A percentile compares a stretch with the other conserved stretches of the same genome.
These are phyloP conservation scores for Chlorella sp. DNA, from an alignment of 139 green algal genomes.

Conservation along the genomic window DNA sequence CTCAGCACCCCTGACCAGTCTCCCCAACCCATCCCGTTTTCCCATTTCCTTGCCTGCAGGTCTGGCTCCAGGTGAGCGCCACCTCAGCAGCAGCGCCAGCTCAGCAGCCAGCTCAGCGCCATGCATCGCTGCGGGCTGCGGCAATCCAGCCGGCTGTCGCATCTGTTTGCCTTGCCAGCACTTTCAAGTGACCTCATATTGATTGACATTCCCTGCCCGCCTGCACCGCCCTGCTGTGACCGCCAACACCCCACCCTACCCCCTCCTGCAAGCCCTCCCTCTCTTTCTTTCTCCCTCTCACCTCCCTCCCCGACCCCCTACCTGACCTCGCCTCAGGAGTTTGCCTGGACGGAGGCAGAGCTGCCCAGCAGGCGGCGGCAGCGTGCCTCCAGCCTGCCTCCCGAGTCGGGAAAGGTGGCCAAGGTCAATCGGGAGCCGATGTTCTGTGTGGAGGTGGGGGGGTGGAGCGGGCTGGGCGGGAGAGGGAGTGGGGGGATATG, in stretches of 20 bases:
- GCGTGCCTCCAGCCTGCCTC: conserved; percentile 34
- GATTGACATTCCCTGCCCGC: no score
- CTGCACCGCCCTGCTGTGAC: no score
- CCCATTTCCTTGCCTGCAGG: conserved; percentile 17
- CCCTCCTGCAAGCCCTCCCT: no score
- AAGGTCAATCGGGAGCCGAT: conserved; percentile 15
- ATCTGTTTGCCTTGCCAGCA: no score
- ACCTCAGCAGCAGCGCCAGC: no score
- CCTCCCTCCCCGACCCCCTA: neutral
- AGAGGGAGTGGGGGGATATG: neutral
- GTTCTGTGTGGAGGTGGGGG: conserved; percentile 42
- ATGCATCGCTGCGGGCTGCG: no score
- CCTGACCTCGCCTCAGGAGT: conserved; percentile 35
- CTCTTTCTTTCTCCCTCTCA: no score
- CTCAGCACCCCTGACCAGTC: no score
- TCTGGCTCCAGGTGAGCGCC: conserved; percentile 16
- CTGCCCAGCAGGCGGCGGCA: conserved; percentile 2
- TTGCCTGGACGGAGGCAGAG: conserved; percentile 60
- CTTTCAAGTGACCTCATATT: no score
- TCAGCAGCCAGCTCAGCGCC: no score
- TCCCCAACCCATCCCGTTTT: neutral
- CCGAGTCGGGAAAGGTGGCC: neutral
- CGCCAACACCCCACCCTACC: no score
- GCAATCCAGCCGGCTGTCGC: no score
- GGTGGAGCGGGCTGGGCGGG: neutral